Evolutionary conservation across 306 rosid genomes (phyloP).

Genomic region (Prunus mume): DNA sequence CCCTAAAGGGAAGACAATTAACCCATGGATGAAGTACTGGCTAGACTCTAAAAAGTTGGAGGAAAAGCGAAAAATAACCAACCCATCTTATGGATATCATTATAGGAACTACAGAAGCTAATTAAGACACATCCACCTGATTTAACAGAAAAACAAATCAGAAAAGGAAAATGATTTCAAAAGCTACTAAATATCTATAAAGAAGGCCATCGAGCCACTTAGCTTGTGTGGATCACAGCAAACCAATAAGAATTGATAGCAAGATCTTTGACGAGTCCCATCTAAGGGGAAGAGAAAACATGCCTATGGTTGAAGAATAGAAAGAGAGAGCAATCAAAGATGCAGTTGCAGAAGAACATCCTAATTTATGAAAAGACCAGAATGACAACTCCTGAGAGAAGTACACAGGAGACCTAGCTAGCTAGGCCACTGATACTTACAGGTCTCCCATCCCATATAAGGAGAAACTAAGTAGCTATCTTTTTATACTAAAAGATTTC

Average conservation of each 20-base stretch:
- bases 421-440: neutral
- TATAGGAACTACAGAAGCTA: neutral
- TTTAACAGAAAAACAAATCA: neutral
- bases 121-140: neutral
- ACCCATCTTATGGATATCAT: neutral
- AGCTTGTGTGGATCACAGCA: too few relatives aligned
- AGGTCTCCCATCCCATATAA: too few relatives aligned
- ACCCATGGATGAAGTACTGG: neutral
- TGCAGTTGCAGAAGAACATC: neutral
- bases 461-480: too few relatives aligned
- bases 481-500: too few relatives aligned
- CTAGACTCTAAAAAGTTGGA: neutral
- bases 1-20: constrained; percentile 19
- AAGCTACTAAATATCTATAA: neutral
- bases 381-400: neutral
- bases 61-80: neutral
- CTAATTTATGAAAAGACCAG: neutral
- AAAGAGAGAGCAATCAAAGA: neutral
- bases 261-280: too few relatives aligned
- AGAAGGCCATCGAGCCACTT: too few relatives aligned
- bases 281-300: neutral
- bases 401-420: neutral
- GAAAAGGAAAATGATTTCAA: neutral
- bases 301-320: neutral
- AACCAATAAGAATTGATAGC: too few relatives aligned